Base-by-base conservation (phyloP, 345 rosid genomes). In the Salix brachista region DNA sequence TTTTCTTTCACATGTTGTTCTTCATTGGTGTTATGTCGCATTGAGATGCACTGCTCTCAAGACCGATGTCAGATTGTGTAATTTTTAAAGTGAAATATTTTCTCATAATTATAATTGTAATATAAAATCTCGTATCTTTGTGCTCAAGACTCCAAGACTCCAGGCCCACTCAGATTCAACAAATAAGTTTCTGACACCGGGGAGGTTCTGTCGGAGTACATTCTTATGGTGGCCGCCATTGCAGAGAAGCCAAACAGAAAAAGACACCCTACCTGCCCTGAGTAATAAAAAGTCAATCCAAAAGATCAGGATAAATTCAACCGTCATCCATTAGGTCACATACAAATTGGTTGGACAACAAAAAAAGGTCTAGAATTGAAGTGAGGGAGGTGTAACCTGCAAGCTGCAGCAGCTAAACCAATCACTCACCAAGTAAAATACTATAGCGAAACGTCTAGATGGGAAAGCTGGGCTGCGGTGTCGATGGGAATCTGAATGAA, bases 381-480 rank as follows among this genome's bases (percentile, higher is more conserved):
- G 25, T 4, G 14, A 32, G 37, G 16, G 32, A 70, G 54, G 10
- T 46, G 60, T 37, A 18, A 26, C 58, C 42, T 41, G 44, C 44
- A 10, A 41, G 12, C 66, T 36, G 66, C 58, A 23, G 75, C 66
- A 32, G 13, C 28, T 13, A n/a, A 34, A 58, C 28, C 21, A 39
- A 26, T 19, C 3, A 36, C 0, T 11, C 12, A 1, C 30, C 8
- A 52, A 41, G 12, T 6, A 41, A n/a, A 16, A 8, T 7, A 6
- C 23, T 54, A 65, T 13, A 36, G 58, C 50, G 37, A 46, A 68
- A 41, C 44, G 18, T 19, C 67, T 50, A 72, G 67, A 89, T 87
- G 91, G 84, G 72, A 48, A 84, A 73, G 76, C 78, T 83, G 1
- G 97, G 99, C n/a, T 95, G 99, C 84, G 75, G 83, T 80, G 54